Conservation (phyloP, 2,329 filamentous ascomycete species). For the Xenoacremonium recifei region DNA sequence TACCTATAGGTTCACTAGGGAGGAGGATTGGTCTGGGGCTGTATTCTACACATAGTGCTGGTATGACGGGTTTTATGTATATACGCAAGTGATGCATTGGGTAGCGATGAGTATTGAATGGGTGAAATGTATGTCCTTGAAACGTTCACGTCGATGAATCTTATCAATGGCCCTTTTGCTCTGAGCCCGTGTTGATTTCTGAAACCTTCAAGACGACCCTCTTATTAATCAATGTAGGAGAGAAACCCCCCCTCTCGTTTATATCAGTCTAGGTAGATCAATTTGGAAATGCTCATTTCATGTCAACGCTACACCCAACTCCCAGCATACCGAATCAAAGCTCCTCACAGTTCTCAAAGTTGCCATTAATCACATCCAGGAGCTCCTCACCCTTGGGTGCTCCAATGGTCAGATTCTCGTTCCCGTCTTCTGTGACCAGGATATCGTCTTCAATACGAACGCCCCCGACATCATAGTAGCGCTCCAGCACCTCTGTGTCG, state of each 20-base stretch:
- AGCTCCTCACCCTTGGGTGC: slow-evolving; percentile 75
- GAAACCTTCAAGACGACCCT: no score
- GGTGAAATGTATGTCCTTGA: no score
- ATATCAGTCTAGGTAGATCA: no score
- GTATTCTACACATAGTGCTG: background rate
- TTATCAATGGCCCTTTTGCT: no score
- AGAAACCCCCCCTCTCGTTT: no score
- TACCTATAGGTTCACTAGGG: slow-evolving; percentile 64
- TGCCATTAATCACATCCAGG: slow-evolving; percentile 57
- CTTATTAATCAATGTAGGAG: no score
- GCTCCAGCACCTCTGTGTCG: slow-evolving; percentile 61
- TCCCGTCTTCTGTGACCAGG: slow-evolving; percentile 72
- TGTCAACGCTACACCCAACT: no score
- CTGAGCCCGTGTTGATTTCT: no score
- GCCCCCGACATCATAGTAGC: slow-evolving; percentile 78
- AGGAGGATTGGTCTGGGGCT: background rate
- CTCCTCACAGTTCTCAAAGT: slow-evolving; percentile 22
- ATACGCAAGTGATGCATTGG: background rate
- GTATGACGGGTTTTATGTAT: background rate
- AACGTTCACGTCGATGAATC: no score
- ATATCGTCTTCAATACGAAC: slow-evolving; percentile 93
- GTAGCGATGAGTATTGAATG: background rate
- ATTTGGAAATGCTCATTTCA: no score
- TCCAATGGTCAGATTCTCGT: slow-evolving; percentile 74
- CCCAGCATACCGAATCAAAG: background rate